Evolutionary conservation across 2,329 filamentous ascomycete genomes (phyloP), one percentile per base, ranked within the genome.

Genomic region (Aureobasidium sp.): DNA sequence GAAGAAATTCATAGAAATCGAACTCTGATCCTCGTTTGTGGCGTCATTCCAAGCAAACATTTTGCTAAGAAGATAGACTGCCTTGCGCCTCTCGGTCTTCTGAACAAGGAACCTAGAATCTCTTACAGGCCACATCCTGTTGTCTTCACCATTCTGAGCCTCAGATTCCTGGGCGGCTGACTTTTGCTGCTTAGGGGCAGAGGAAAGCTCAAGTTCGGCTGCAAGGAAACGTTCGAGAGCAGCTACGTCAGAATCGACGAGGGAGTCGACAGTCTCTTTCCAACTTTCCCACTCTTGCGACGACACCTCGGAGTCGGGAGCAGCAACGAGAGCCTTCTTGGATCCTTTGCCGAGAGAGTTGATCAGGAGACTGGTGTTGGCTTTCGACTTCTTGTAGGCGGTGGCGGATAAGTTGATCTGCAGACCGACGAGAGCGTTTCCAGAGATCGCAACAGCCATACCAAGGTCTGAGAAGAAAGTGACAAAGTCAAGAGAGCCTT

Each of bases 341-440:
- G 51, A 47, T 20, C 87, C 88, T 64, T 86, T 86, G 1, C 88
- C 87, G 60, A 92, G 84, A 0, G 88, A 88, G 70, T 92, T 88
- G 37, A 89, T 87, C 29, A 92, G 76, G 8, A 89, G 77, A 9
- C 87, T 86, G 57, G 72, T 72, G 42, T 71, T 67, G 4, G 68
- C 67, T 66, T 71, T 75, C n/a, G 67, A 65, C 29, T 74, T 70
- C 64, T 77, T 78, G 7, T 71, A 70, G 11, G 70, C 64, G 7
- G 69, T 66, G 6, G 68, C 62, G 8, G 68, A 69, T 15, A 69
- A 63, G 42, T 69, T 70, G 17, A 79, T 68, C 59, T 91, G 88
- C 57, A 91, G 79, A 1, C 84, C 87, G 17, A 90, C 77, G 36
- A 93, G 76, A 48, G 84, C 80, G 47, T 82, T 81, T 36, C 84